A percentile compares a stretch with the other conserved stretches of the same genome.
Evolutionary conservation across 805 yeast species (phyloP).

Genomic region (Wickerhamomyces queroliae): DNA sequence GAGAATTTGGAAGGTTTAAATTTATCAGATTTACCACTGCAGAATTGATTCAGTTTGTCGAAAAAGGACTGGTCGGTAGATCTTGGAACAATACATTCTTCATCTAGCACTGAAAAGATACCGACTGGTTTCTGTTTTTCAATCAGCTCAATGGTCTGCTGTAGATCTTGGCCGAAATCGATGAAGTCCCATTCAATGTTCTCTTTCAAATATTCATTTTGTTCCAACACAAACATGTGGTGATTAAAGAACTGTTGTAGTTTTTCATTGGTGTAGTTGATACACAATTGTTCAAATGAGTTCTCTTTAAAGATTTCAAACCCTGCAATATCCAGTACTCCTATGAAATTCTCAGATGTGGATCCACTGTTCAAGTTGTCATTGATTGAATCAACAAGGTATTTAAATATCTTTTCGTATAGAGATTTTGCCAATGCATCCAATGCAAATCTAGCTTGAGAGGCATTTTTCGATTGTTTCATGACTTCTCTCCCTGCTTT

Average conservation of each 20-base stretch:
- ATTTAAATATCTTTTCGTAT: slow-evolving; percentile 79
- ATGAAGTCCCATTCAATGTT: slow-evolving; percentile 95
- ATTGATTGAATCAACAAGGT: slow-evolving; percentile 72
- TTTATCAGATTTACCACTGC: slow-evolving; percentile 48
- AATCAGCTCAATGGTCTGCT: slow-evolving; percentile 89
- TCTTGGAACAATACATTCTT: slow-evolving; percentile 92
- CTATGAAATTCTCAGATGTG: slow-evolving; percentile 59
- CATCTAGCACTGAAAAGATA: slow-evolving; percentile 80
- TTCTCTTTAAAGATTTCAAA: slow-evolving; percentile 93
- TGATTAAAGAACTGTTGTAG: slow-evolving; percentile 97
- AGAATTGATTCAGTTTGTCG: slow-evolving; percentile 65
- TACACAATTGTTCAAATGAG: slow-evolving; percentile 95
- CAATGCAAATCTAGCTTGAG: slow-evolving; percentile 73
- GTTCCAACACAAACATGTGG: slow-evolving; percentile 95
- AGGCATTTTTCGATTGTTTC: slow-evolving; percentile 68
- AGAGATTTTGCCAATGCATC: slow-evolving; percentile 86
- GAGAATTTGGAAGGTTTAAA: slow-evolving; percentile 70
- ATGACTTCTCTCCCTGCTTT: slow-evolving; percentile 89
- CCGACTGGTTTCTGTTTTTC: slow-evolving; percentile 75
- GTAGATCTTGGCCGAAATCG: slow-evolving; percentile 92
- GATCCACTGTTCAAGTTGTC: slow-evolving; percentile 47
- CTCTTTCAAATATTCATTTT: slow-evolving; percentile 89
- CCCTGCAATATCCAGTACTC: slow-evolving; percentile 96
- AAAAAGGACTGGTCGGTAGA: slow-evolving; percentile 80
- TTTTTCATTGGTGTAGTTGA: slow-evolving; percentile 95